Percentiles rank a stretch among this genome's conserved stretches.
phyloP scores from a whole-genome alignment of 495 filamentous ascomycete species.

The Xylaria grammica region DNA sequence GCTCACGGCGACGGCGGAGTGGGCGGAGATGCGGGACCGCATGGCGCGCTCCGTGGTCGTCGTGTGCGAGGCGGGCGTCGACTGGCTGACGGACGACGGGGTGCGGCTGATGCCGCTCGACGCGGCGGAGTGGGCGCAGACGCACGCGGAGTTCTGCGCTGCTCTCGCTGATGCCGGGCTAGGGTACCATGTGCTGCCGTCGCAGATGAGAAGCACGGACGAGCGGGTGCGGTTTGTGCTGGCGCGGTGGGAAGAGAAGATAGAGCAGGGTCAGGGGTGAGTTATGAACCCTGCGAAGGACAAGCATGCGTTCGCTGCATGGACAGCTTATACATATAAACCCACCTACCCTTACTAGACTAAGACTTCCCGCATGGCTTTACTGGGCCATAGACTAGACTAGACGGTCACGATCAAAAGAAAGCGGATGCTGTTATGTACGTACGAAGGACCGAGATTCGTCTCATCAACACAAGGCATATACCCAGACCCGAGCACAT shows the following conservation, averaged over 20 bases:
- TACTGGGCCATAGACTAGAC: too few relatives aligned
- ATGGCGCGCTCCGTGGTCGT: constrained; percentile 49
- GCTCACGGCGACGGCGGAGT: constrained; percentile 37
- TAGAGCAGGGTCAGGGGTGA: neutral
- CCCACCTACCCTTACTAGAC: too few relatives aligned
- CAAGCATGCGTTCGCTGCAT: too few relatives aligned
- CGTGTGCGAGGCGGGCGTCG: constrained; percentile 49
- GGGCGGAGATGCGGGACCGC: constrained; percentile 40
- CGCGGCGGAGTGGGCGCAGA: constrained; percentile 43
- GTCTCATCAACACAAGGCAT: too few relatives aligned
- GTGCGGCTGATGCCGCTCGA: constrained; percentile 55
- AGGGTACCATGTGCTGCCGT: constrained; percentile 34
- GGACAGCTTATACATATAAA: too few relatives aligned
- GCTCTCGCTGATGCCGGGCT: constrained; percentile 31
- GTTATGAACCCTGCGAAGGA: neutral
- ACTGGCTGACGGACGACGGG: constrained; percentile 56
- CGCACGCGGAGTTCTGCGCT: constrained; percentile 40
- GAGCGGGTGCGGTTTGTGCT: constrained; percentile 20
- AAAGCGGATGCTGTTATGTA: neutral
- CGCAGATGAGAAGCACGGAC: constrained; percentile 1
- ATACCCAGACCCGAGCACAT: too few relatives aligned
- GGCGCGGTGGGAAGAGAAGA: constrained; percentile 13
- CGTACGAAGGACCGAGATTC: neutral
- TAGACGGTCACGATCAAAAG: neutral
- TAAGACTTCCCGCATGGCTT: too few relatives aligned